phyloP scores from a whole-genome alignment of 331 rosid species.

The Pyracantha coccinea region DNA sequence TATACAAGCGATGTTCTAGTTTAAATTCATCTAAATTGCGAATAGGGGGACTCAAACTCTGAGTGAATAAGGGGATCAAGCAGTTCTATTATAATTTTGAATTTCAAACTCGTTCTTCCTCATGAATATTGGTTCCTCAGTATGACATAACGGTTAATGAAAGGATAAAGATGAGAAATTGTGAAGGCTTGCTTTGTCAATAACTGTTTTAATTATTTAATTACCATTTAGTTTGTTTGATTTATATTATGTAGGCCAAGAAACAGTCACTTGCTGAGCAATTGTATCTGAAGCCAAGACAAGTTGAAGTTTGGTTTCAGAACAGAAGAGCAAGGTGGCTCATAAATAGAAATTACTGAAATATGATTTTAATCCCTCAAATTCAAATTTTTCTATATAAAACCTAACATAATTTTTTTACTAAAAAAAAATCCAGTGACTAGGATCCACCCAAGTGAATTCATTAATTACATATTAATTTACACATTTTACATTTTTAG shows the following conservation, averaged over 20 bases:
- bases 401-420: too few species aligned
- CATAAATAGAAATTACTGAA: background rate
- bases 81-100: background rate
- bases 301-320: conserved; percentile 96
- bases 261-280: conserved; percentile 60
- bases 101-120: background rate
- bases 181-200: background rate
- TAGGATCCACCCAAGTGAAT: too few species aligned
- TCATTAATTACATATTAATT: too few species aligned
- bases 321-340: conserved; percentile 86
- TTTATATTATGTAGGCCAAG: conserved; percentile 41
- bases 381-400: too few species aligned
- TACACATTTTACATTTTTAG: too few species aligned
- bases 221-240: background rate
- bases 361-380: too few species aligned
- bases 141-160: background rate
- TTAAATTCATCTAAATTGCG: background rate
- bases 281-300: conserved; percentile 68
- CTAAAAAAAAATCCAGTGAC: too few species aligned
- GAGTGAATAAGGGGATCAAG: background rate
- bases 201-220: background rate
- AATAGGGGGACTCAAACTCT: background rate
- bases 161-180: background rate
- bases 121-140: background rate
- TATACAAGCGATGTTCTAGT: background rate